Evolutionary conservation across 345 rosid genomes (phyloP).

Genomic region (Acer saccharum): DNA sequence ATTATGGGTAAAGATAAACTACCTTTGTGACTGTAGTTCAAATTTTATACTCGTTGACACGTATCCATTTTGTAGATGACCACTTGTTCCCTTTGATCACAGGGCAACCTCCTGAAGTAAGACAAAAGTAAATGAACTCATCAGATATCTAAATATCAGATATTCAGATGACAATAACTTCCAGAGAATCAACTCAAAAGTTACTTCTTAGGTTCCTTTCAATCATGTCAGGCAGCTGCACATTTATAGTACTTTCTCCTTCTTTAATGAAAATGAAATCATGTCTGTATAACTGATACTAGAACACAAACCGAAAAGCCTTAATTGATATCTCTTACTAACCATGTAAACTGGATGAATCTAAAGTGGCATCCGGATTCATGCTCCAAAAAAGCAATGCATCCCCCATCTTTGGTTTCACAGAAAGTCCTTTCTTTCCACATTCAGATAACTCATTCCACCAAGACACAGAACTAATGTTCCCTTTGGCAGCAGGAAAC

Average conservation of each 20-base stretch:
- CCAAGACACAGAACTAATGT: conserved; percentile 83
- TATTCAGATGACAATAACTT: background rate
- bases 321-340: conserved; percentile 27
- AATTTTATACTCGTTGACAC: conserved; percentile 68
- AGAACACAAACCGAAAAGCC: background rate
- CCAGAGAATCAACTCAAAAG: background rate
- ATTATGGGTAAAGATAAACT: conserved; percentile 20
- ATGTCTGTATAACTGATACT: background rate
- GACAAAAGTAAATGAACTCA: conserved; percentile 12
- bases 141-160: conserved; percentile 4
- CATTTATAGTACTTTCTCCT: conserved; percentile 6
- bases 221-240: background rate
- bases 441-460: conserved; percentile 90
- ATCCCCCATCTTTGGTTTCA: conserved; percentile 95
- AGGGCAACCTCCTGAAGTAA: conserved; percentile 80
- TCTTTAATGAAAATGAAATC: background rate
- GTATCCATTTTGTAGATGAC: conserved; percentile 98
- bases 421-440: conserved; percentile 79
- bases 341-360: conserved; percentile 93
- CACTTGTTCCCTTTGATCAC: conserved; percentile 92
- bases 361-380: conserved; percentile 84
- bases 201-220: background rate
- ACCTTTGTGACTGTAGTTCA: conserved; percentile 43
- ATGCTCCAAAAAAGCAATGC: conserved; percentile 98
- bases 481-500: conserved; percentile 87